These are phyloP conservation scores for Hygrocybe coccinea DNA, from an alignment of 768 basidiomycete species.

Conservation along the genomic window DNA sequence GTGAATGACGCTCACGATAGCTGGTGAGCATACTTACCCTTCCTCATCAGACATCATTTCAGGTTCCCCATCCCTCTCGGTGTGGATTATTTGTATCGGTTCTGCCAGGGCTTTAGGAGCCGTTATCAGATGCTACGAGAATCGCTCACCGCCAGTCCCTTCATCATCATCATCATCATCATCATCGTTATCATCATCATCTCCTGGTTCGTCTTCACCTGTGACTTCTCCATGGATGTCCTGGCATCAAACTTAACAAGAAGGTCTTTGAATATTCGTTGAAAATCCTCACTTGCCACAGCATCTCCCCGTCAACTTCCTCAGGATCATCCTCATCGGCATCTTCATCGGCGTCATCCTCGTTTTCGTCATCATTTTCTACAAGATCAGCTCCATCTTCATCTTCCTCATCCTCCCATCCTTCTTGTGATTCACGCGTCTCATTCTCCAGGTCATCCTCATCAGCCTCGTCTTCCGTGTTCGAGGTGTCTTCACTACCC, in stretches of 20 bases:
- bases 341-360: constrained; percentile 41
- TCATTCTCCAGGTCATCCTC: constrained; percentile 61
- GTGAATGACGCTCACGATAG: neutral
- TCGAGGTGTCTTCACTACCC: constrained; percentile 77
- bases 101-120: constrained; percentile 20
- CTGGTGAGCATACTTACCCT: constrained; percentile 39
- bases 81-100: constrained; percentile 56
- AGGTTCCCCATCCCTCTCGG: constrained; percentile 56
- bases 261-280: neutral
- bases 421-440: constrained; percentile 52
- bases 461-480: constrained; percentile 64
- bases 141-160: neutral
- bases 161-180: constrained; percentile 41
- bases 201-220: constrained; percentile 41
- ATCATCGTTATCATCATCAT: constrained; percentile 58
- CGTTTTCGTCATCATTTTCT: constrained; percentile 47
- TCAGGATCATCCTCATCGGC: constrained; percentile 45
- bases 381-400: constrained; percentile 65
- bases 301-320: constrained; percentile 47
- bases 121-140: neutral
- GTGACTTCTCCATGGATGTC: constrained; percentile 50
- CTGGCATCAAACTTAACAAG: constrained; percentile 24
- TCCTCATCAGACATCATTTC: constrained; percentile 64
- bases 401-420: constrained; percentile 66
- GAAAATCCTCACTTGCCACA: constrained; percentile 48